Evolutionary conservation across 2,329 filamentous ascomycete genomes (phyloP).

Genomic region (Apiospora saccharicola): DNA sequence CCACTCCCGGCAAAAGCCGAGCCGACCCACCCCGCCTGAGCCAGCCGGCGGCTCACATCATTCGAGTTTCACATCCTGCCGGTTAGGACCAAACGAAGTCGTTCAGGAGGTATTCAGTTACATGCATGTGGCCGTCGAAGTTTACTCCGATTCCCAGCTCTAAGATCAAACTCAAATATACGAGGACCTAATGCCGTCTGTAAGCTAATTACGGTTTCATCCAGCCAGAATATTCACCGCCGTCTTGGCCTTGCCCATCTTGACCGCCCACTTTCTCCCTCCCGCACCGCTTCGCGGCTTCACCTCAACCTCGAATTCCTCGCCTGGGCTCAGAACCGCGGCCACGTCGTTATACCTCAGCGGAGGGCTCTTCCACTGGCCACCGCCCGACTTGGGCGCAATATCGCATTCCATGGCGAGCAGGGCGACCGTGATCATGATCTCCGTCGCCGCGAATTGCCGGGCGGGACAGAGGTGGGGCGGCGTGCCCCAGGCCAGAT

Average conservation of each 20-base stretch:
- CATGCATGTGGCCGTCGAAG: no score
- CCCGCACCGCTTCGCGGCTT: constrained; percentile 13
- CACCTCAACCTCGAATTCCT: constrained; percentile 23
- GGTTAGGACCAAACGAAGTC: not conserved
- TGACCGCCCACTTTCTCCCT: constrained; percentile 31
- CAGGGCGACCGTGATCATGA: constrained; percentile 35
- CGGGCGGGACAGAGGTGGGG: constrained; percentile 41
- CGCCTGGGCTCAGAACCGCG: not conserved
- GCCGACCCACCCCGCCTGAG: not conserved
- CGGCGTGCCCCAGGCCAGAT: constrained; percentile 38
- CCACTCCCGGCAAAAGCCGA: not conserved
- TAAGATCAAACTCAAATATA: no score
- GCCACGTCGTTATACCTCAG: not conserved
- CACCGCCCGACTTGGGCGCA: not conserved
- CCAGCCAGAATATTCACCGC: not conserved
- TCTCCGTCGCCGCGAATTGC: constrained; percentile 40
- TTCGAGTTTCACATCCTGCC: not conserved
- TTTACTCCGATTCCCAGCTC: no score
- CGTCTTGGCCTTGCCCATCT: constrained; percentile 33
- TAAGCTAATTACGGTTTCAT: not conserved
- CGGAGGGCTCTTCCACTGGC: not conserved
- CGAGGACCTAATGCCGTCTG: no score
- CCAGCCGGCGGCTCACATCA: not conserved
- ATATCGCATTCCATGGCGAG: constrained; percentile 30
- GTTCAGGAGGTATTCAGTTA: no score